phyloP scores from a whole-genome alignment of 2,329 filamentous ascomycete species.

The Fusarium zealandicum region DNA sequence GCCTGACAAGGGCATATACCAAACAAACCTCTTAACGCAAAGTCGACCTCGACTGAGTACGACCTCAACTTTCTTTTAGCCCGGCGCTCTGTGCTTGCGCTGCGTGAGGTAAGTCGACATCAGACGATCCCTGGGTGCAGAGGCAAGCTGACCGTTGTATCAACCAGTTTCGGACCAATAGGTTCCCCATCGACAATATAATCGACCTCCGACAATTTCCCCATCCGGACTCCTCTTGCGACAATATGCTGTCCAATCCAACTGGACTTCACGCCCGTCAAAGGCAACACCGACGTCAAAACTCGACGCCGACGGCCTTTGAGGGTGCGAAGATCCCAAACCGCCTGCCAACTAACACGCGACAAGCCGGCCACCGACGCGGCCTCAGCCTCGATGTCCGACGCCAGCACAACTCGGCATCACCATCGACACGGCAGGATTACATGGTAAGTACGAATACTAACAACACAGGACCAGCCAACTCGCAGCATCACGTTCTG shows the following conservation, averaged over 20 bases:
- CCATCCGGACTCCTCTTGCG: constrained; percentile 73
- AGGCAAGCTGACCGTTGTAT: constrained; percentile 2
- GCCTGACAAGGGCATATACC: constrained; percentile 47
- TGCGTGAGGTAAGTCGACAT: constrained; percentile 74
- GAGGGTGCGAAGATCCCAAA: constrained; percentile 74
- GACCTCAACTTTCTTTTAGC: constrained; percentile 57
- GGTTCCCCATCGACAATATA: constrained; percentile 58
- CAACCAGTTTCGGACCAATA: constrained; percentile 54
- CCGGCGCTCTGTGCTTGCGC: constrained; percentile 83
- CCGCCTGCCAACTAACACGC: constrained; percentile 60
- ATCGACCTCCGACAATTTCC: constrained; percentile 59
- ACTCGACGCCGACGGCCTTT: constrained; percentile 81
- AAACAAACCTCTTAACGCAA: constrained; percentile 37
- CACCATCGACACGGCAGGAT: constrained; percentile 43
- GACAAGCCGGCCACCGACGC: constrained; percentile 70
- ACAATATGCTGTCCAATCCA: constrained; percentile 80
- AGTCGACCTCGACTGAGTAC: constrained; percentile 59
- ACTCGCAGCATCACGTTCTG: constrained; percentile 75
- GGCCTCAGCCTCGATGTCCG: constrained; percentile 84
- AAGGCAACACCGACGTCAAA: constrained; percentile 77
- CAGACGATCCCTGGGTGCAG: background rate
- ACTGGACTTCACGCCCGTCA: constrained; percentile 71
- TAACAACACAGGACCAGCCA: constrained; percentile 65
- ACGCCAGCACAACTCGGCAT: constrained; percentile 57
- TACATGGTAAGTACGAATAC: constrained; percentile 60